Percentiles rank a stretch among this genome's conserved stretches.
Conservation (phyloP, 768 basidiomycete species). For the Bullera alba region DNA sequence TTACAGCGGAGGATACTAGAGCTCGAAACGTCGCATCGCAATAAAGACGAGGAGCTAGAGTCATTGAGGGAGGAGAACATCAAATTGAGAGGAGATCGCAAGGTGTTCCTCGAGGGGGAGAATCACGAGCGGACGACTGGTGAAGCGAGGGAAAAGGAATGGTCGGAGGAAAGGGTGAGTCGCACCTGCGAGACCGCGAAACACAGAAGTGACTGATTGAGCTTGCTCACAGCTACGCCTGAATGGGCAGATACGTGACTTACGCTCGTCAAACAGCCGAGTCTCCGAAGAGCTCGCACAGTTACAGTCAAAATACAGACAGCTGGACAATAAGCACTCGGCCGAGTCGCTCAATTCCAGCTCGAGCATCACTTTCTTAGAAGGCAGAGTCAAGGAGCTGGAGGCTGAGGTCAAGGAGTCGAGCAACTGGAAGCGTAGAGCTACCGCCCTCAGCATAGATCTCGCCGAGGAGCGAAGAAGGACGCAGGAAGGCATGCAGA, state of each 20-base stretch:
- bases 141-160: constrained; percentile 15
- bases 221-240: neutral
- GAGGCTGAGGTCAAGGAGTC: constrained; percentile 20
- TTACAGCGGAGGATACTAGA: neutral
- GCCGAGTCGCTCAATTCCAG: constrained; percentile 4
- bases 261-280: constrained; percentile 8
- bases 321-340: constrained; percentile 16
- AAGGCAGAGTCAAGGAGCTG: constrained; percentile 12
- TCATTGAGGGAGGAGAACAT: constrained; percentile 9
- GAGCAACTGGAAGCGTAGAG: constrained; percentile 23
- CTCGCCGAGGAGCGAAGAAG: constrained; percentile 34
- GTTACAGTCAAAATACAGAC: constrained; percentile 14
- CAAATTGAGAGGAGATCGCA: constrained; percentile 10
- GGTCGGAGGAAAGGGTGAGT: constrained; percentile 30
- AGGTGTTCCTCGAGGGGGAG: constrained; percentile 8
- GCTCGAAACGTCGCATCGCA: neutral
- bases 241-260: constrained; percentile 4
- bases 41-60: neutral
- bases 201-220: neutral
- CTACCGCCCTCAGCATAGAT: constrained; percentile 27
- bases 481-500: constrained; percentile 15
- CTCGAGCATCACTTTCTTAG: constrained; percentile 7
- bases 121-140: constrained; percentile 11
- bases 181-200: neutral
- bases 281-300: constrained; percentile 5